Conservation (phyloP, 371 early-diverging fungal species). For the Neoconidiobolus thromboides region DNA sequence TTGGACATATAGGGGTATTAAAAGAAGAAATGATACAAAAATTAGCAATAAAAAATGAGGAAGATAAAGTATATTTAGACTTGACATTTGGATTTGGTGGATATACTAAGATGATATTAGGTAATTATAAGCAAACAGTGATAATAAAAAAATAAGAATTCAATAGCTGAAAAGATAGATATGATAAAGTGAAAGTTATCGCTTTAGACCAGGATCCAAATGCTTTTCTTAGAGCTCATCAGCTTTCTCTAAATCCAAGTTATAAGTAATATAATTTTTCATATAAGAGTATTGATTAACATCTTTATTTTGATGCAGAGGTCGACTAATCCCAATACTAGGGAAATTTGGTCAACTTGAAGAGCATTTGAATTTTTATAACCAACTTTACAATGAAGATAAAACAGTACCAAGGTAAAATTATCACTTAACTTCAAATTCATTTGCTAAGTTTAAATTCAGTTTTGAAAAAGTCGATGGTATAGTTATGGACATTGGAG, state of each 20-base stretch:
- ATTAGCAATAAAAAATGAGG: too few relatives aligned
- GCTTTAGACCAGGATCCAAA: conserved; percentile 54
- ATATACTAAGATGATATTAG: conserved; percentile 38
- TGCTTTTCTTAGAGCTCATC: conserved; percentile 31
- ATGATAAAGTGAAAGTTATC: conserved; percentile 22
- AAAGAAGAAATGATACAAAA: too few relatives aligned
- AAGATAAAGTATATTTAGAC: conserved; percentile 25
- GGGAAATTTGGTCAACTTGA: conserved; percentile 33
- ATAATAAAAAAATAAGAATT: neutral
- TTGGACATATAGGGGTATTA: too few relatives aligned
- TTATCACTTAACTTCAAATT: conserved; percentile 9
- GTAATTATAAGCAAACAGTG: conserved; percentile 6
- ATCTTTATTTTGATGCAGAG: conserved; percentile 9
- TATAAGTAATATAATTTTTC: conserved; percentile 17
- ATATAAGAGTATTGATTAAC: conserved; percentile 6
- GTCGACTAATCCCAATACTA: conserved; percentile 22
- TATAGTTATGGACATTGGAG: conserved; percentile 53
- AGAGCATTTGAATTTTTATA: conserved; percentile 7
- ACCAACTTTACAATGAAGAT: neutral
- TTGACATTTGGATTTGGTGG: conserved; percentile 60
- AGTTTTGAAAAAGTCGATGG: conserved; percentile 34
- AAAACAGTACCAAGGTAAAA: neutral
- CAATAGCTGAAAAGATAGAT: neutral
- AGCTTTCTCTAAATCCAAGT: conserved; percentile 17
- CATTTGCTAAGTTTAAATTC: neutral